These are phyloP conservation scores for Pythium dissotocum DNA, from an alignment of 352 stramenopile species.

Conservation along the genomic window DNA sequence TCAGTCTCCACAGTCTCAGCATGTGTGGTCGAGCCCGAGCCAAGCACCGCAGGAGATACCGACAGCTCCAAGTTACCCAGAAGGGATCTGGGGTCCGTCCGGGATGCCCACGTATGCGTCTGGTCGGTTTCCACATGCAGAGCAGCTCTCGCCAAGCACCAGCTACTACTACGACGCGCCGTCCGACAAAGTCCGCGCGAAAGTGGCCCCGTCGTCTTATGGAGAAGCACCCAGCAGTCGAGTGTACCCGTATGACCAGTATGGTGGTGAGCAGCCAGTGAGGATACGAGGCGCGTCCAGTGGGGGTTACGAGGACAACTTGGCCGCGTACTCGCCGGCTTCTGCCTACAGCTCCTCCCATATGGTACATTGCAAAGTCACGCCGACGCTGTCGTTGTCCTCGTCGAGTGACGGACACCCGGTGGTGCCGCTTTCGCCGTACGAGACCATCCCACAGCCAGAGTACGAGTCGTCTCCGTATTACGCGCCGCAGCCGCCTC, in stretches of 20 bases:
- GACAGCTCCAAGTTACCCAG: not conserved
- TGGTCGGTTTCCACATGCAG: not conserved
- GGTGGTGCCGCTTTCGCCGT: conserved; percentile 15
- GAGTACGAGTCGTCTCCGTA: conserved; percentile 17
- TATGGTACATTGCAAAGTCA: conserved; percentile 6
- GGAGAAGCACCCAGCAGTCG: conserved; percentile 4
- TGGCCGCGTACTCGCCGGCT: not conserved
- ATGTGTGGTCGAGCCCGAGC: conserved; percentile 14
- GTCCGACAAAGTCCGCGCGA: not conserved
- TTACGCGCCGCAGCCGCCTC: conserved; percentile 7
- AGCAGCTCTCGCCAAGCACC: conserved; percentile 20
- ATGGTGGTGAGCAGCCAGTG: not conserved
- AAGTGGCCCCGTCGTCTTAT: conserved; percentile 4
- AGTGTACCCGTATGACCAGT: conserved; percentile 25
- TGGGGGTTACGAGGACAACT: not conserved
- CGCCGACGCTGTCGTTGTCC: conserved; percentile 10
- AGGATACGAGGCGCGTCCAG: not conserved
- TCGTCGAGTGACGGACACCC: conserved; percentile 14
- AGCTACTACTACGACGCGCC: conserved; percentile 16
- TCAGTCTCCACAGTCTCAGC: not conserved
- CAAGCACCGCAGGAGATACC: not conserved
- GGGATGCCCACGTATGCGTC: conserved; percentile 20
- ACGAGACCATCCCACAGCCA: conserved; percentile 7
- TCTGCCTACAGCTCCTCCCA: not conserved
- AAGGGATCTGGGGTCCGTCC: conserved; percentile 16